These are phyloP conservation scores for Thuidium tamariscinum DNA, from an alignment of 225 moss, liverwort and hornwort species.

Conservation along the genomic window DNA sequence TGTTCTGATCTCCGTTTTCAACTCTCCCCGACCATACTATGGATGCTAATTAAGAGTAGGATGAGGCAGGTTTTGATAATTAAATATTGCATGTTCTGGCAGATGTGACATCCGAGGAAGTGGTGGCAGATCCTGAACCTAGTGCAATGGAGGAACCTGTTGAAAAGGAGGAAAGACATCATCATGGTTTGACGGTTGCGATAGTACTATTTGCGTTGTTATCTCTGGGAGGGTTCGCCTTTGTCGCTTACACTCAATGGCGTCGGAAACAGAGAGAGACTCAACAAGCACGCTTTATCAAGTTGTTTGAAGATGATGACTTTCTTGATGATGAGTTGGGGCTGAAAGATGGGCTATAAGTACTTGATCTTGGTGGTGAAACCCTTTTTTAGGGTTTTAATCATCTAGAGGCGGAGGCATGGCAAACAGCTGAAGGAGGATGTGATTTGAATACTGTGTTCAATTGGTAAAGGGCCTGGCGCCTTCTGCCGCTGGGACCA, in stretches of 20 bases:
- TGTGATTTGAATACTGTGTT: background rate
- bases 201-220: conserved; percentile 33
- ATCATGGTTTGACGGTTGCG: conserved; percentile 22
- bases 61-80: background rate
- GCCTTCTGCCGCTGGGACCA: background rate
- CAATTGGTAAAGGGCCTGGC: background rate
- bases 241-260: conserved; percentile 82
- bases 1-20: background rate
- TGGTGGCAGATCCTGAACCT: conserved; percentile 2
- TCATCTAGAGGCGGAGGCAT: background rate
- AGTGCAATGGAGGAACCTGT: background rate
- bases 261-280: conserved; percentile 79
- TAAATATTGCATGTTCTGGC: background rate
- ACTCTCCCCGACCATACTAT: background rate
- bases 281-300: conserved; percentile 86
- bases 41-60: background rate
- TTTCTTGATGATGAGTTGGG: conserved; percentile 92
- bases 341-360: conserved; percentile 63
- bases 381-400: background rate
- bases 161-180: conserved; percentile 1
- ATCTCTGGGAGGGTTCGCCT: conserved; percentile 54
- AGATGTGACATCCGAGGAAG: conserved; percentile 20
- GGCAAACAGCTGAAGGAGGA: background rate
- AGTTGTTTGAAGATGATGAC: conserved; percentile 92
- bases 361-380: background rate